Percentiles rank a stretch among this genome's conserved stretches.
Conservation (phyloP, 2,329 filamentous ascomycete species). For the Achaetomium macrosporum region DNA sequence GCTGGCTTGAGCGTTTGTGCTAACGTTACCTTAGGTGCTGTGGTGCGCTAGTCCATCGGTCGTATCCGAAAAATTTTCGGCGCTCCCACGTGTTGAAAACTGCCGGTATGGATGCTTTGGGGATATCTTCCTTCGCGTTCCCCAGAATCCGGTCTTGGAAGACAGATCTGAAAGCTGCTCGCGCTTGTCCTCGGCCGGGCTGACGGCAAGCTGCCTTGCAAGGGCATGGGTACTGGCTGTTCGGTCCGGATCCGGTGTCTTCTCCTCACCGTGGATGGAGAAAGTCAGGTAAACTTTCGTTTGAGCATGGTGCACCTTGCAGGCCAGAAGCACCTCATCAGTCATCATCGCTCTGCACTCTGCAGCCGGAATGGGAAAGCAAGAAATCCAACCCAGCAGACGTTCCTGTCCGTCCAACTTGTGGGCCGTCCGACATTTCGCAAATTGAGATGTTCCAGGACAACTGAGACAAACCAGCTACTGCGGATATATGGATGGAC, state of each 20-base stretch:
- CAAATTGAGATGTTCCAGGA: background rate
- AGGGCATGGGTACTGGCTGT: conserved; percentile 9
- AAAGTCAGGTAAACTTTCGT: background rate
- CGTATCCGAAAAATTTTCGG: conserved; percentile 10
- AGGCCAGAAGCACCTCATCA: background rate
- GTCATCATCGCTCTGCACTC: too few relatives aligned
- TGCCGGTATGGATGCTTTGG: background rate
- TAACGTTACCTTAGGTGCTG: background rate
- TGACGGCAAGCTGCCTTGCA: conserved; percentile 1
- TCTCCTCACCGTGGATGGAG: conserved; percentile 5
- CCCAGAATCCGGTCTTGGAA: background rate
- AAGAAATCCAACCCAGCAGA: too few relatives aligned
- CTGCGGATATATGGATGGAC: background rate
- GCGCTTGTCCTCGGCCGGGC: conserved; percentile 8
- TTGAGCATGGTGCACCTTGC: conserved; percentile 1
- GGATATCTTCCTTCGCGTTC: background rate
- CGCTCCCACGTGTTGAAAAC: conserved; percentile 11
- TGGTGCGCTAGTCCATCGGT: too few relatives aligned
- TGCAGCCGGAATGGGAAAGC: too few relatives aligned
- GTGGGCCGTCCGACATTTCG: background rate
- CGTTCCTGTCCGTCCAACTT: too few relatives aligned
- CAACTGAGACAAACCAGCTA: background rate
- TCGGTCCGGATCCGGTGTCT: conserved; percentile 13
- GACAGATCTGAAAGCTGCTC: background rate
- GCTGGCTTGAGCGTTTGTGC: background rate